Base-by-base conservation (phyloP, 139 green algal species). In the Haematococcus sp. region DNA sequence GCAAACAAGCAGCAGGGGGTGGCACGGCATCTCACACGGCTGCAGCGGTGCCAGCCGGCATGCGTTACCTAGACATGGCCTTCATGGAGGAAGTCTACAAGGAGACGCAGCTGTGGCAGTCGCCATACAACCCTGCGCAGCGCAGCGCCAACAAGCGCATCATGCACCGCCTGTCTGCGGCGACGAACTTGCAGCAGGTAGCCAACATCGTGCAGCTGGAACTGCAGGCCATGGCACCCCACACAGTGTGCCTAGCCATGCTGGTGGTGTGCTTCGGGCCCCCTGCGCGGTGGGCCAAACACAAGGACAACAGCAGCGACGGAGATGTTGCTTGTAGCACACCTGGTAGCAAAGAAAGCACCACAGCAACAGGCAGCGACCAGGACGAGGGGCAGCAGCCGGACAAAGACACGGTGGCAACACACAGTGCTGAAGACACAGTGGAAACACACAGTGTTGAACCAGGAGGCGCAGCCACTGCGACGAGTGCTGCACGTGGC, bases 61-160 rank as follows among this genome's bases (percentile, higher is more conserved):
- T 65, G 25, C 58, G 30, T 9, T n/a, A 33, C 58, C 58, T 65
- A 3, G 58, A 65, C 25, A 22, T 65, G 28, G 58, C 23, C 4
- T 65, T 40, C 25, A 65, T 65, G 30, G n/a, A 65, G 25, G 25
- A 34, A 9, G 58, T 65, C n/a, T 65, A 65, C 25, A 33, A 65
- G 58, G 58, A 65, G 25, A 65, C n/a, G 23, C 30, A 30, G 58
- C 58, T 40, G 11, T 11, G 30, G n/a, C 58, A 40, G 3, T 33
- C 58, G 33, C n/a, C n/a, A 2, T 40, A 16, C 23, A 65, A 65
- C 58, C 58, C 58, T 15, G 58, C 28, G 58, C 30, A 30, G 58
- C n/a, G 28, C n/a, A 33, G 30, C 11, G 9, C 17, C 25, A 65
- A 65, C 9, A 34, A 33, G 25, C 58, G 30, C 58, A 65, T 65